phyloP scores from a whole-genome alignment of 108 stramenopile genomes.

The Ochromonas danica region DNA sequence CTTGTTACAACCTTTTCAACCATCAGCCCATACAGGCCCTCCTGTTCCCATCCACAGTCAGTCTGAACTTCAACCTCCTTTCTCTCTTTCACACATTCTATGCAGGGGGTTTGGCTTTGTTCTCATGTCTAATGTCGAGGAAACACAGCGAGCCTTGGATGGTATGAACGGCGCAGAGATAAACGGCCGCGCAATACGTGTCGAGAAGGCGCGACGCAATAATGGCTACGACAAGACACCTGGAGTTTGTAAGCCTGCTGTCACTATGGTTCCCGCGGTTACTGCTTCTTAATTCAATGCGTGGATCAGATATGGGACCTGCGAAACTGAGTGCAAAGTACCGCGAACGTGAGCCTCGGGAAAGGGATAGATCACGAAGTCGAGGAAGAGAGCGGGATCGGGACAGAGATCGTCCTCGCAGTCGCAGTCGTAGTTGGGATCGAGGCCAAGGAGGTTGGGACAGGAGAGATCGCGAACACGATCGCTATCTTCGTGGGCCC shows the following conservation, averaged over 20 bases:
- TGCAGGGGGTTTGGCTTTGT: conserved; percentile 8
- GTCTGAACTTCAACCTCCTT: too few species aligned
- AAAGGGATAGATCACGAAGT: background rate
- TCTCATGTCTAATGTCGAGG: background rate
- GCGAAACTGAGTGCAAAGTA: background rate
- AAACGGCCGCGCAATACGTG: background rate
- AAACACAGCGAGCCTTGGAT: background rate
- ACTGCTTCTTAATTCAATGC: background rate
- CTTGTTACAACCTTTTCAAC: too few species aligned
- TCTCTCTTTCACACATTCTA: too few species aligned
- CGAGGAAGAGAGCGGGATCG: background rate
- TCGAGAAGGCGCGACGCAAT: background rate
- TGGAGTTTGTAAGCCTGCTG: conserved; percentile 1
- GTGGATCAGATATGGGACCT: background rate
- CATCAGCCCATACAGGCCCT: too few species aligned
- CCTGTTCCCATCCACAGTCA: too few species aligned
- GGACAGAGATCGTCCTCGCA: background rate
- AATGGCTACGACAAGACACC: conserved; percentile 1
- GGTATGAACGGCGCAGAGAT: background rate
- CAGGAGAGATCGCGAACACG: too few species aligned
- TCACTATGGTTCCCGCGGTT: background rate
- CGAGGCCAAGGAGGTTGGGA: too few species aligned
- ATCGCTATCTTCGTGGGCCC: too few species aligned
- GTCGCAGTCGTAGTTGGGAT: too few species aligned
- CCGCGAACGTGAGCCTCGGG: background rate